These are phyloP conservation scores for Podospora pseudocomata DNA, from an alignment of 495 filamentous ascomycete species.

Conservation along the genomic window DNA sequence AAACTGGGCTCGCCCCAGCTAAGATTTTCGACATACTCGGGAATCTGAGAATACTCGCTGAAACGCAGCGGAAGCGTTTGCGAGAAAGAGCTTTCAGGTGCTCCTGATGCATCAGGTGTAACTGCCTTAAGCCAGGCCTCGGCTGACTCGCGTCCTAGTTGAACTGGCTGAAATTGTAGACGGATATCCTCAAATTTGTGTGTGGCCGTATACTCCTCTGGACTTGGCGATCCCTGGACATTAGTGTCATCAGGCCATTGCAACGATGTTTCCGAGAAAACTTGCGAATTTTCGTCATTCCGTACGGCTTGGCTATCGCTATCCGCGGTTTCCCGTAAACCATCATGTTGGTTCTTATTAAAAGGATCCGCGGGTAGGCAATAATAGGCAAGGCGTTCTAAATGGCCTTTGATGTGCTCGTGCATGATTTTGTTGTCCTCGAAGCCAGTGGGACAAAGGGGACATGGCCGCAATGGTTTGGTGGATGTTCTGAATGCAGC, in stretches of 20 bases:
- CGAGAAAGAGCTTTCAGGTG: no score
- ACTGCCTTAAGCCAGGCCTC: background rate
- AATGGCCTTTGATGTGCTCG: background rate
- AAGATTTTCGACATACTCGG: no score
- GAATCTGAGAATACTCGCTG: no score
- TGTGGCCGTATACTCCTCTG: background rate
- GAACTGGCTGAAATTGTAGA: background rate
- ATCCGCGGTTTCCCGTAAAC: no score
- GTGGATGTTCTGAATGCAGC: background rate
- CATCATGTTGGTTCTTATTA: background rate
- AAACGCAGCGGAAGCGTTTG: no score
- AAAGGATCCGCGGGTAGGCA: background rate
- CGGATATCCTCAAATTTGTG: background rate
- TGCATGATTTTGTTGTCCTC: background rate
- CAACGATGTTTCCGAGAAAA: background rate
- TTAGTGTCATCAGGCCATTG: background rate
- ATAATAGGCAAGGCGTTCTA: background rate
- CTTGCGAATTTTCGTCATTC: background rate
- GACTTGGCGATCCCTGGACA: background rate
- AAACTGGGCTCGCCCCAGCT: no score
- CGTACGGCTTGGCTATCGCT: background rate
- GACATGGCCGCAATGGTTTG: background rate
- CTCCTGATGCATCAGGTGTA: no score
- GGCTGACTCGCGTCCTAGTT: background rate
- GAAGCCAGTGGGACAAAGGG: background rate